phyloP scores from a whole-genome alignment of 1,284 basidiomycete genomes.

The Gomphus bonarii region DNA sequence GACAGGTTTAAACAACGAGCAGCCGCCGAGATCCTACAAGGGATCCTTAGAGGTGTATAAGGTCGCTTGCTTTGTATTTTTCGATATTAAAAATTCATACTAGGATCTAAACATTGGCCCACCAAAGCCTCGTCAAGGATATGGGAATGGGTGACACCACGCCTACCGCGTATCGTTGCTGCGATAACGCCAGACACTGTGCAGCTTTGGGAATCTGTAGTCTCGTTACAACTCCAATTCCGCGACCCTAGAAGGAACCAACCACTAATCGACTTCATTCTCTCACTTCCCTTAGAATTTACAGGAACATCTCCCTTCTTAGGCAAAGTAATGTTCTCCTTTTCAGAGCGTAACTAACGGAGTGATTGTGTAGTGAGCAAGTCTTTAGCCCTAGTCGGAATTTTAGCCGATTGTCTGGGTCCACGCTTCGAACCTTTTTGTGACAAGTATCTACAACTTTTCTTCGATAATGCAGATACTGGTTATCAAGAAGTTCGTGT shows the following conservation, averaged over 20 bases:
- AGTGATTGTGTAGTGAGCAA: slow-evolving; percentile 47
- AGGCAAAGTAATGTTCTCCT: slow-evolving; percentile 34
- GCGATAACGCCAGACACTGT: slow-evolving; percentile 82
- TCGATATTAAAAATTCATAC: slow-evolving; percentile 15
- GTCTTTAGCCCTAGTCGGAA: slow-evolving; percentile 47
- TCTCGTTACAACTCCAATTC: slow-evolving; percentile 56
- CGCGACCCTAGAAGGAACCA: slow-evolving; percentile 83
- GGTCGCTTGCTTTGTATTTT: not conserved
- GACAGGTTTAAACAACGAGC: slow-evolving; percentile 92
- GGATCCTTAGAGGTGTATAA: slow-evolving; percentile 51
- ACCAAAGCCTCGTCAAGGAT: slow-evolving; percentile 45
- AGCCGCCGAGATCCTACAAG: slow-evolving; percentile 78
- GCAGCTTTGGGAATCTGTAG: slow-evolving; percentile 59
- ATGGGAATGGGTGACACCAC: slow-evolving; percentile 76
- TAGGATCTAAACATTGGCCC: slow-evolving; percentile 90
- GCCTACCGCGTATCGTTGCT: slow-evolving; percentile 61
- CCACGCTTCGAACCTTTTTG: slow-evolving; percentile 56
- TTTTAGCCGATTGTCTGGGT: slow-evolving; percentile 49
- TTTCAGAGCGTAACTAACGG: not conserved
- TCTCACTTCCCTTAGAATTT: slow-evolving; percentile 71
- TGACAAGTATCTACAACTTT: slow-evolving; percentile 57
- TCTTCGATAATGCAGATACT: slow-evolving; percentile 70
- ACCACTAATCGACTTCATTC: slow-evolving; percentile 72
- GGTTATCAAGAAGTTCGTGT: slow-evolving; percentile 69
- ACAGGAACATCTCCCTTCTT: slow-evolving; percentile 68